A percentile compares a stretch with the other conserved stretches of the same genome.
phyloP scores from a whole-genome alignment of 2,329 filamentous ascomycete genomes.

The Aspergillus viridinutans region DNA sequence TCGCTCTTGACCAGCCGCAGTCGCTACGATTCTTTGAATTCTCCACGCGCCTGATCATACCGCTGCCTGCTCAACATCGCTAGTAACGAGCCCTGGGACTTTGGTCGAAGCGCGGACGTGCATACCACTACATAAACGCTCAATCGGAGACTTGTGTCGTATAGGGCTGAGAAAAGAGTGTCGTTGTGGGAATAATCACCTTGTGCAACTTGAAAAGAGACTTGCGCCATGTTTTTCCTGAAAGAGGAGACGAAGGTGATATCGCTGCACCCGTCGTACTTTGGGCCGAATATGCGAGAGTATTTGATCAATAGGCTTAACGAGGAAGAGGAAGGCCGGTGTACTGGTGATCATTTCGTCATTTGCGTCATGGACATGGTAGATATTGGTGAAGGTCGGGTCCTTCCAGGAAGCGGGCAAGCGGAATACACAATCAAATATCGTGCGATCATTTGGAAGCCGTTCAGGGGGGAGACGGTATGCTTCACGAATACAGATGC shows the following conservation, averaged over 20 bases:
- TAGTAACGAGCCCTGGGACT: neutral
- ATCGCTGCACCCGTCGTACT: constrained; percentile 93
- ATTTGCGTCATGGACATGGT: constrained; percentile 97
- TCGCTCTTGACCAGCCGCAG: neutral
- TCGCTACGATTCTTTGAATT: neutral
- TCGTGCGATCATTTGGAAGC: constrained; percentile 93
- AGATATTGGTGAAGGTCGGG: constrained; percentile 87
- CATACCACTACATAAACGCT: neutral
- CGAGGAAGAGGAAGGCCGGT: constrained; percentile 90
- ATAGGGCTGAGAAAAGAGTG: neutral
- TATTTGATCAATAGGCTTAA: constrained; percentile 85
- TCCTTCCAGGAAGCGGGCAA: constrained; percentile 84
- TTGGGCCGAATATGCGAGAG: constrained; percentile 88
- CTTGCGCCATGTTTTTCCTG: constrained; percentile 84
- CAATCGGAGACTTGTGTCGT: neutral
- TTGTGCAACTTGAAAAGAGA: neutral
- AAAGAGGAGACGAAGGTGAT: constrained; percentile 94
- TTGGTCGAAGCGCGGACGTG: neutral
- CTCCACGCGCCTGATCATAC: neutral
- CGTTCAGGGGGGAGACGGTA: constrained; percentile 97
- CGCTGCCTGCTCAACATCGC: neutral
- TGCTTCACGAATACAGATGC: constrained; percentile 32
- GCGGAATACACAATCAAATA: constrained; percentile 95
- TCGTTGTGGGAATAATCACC: neutral
- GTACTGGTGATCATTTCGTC: constrained; percentile 93